Conservation (phyloP, 2,329 filamentous ascomycete genomes). For the Fusarium tupiense region DNA sequence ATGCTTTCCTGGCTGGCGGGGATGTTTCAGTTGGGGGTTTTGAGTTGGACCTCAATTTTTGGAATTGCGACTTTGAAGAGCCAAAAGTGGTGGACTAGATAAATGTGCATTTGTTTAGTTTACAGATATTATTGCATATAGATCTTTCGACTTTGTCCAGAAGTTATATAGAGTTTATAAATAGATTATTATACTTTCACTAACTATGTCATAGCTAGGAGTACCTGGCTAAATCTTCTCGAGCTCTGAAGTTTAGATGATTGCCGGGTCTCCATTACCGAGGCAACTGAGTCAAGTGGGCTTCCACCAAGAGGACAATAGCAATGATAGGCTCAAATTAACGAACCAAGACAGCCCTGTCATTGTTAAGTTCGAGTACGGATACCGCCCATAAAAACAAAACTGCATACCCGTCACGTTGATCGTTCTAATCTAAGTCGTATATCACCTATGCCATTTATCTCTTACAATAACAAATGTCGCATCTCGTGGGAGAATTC, state of each 20-base stretch:
- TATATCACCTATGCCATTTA: background rate
- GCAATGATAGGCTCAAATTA: background rate
- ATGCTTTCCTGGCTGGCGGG: background rate
- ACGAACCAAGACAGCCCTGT: background rate
- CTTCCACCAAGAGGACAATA: background rate
- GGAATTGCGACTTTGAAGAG: background rate
- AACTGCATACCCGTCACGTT: too few species aligned
- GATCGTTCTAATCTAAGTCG: too few species aligned
- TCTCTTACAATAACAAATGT: background rate
- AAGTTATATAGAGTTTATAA: background rate
- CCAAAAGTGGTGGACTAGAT: background rate
- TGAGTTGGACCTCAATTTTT: background rate
- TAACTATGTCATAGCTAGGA: fast-evolving
- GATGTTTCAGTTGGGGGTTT: background rate
- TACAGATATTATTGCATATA: background rate
- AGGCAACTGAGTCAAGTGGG: background rate
- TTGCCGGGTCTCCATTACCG: background rate
- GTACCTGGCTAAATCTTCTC: fast-evolving
- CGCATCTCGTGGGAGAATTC: background rate
- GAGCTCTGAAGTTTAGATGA: background rate
- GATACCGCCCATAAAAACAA: too few species aligned
- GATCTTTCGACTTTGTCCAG: fast-evolving
- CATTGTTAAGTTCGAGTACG: too few species aligned
- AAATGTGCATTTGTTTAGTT: too few species aligned
- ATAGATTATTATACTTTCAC: background rate